Base-by-base conservation (phyloP, 768 basidiomycete species). In the Boletellus ananas region DNA sequence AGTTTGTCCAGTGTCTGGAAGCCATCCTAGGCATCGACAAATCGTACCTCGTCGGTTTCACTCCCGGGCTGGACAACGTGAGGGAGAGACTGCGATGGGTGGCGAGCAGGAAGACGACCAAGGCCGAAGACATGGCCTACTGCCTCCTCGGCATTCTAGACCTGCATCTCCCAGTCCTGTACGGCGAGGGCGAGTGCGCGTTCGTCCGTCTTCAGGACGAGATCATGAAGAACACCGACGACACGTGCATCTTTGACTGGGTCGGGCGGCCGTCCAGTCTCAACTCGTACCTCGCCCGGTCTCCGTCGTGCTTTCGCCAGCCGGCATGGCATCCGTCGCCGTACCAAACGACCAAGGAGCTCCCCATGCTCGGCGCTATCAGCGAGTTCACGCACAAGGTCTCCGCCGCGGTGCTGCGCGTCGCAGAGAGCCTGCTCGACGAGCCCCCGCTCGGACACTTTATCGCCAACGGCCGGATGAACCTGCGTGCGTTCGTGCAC, bases 391-490 rank as follows among this genome's bases (percentile, higher is more conserved):
- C 55, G 0, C 51, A 53, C 20, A 59, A 47, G 45, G 4, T 65
- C 29, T 54, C 49, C n/a, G 58, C 61, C 14, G 29, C 39, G 0
- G 11, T 49, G 12, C 14, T 64, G 29, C 58, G 49, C 2, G 16
- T 57, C 18, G 54, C 61, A 1, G 61, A 63, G 43, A 47, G 35
- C 18, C 43, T 64, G 20, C 47, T 63, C 16, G 23, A 57, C 2
- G 58, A 64, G 1, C 64, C 62, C 3, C 62, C 62, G 8, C 61
- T 63, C 4, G 64, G 61, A 21, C 63, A 65, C 45, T 64, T 63
- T 21, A 66, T 64, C 34, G 63, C 63, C 13, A 66, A 64, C 18
- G 63, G 63, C 20, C 48, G 58, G 50, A 66, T 66, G 64, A 66
- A 65, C 49, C 25, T 64, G 40, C 58, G 60, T 27, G 38, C 41